Evolutionary conservation across 75 land plant species (phyloP).

Genomic region (Cupressus sempervirens): DNA sequence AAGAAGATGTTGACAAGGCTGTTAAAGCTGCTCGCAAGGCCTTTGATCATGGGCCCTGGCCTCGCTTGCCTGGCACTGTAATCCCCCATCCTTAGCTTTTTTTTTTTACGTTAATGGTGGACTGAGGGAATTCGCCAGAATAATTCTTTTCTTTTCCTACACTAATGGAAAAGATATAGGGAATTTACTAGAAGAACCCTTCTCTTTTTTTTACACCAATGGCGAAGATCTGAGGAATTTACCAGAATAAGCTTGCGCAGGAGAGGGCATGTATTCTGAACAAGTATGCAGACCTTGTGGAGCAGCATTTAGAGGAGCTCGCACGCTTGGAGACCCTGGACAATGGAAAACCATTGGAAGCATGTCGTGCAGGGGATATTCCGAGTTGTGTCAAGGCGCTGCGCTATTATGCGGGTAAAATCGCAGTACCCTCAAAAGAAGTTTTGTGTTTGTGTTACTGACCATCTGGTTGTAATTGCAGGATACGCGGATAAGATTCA

Average conservation of each 20-base stretch:
- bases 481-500: slow-evolving; percentile 75
- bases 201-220: too few relatives aligned
- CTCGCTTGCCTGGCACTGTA: slow-evolving; percentile 58
- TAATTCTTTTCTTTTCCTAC: too few relatives aligned
- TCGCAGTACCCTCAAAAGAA: background rate
- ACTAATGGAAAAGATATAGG: too few relatives aligned
- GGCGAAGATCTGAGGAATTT: too few relatives aligned
- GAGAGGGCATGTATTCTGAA: slow-evolving; percentile 49
- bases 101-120: background rate
- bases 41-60: slow-evolving; percentile 72
- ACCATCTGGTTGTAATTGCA: background rate
- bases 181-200: too few relatives aligned
- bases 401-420: slow-evolving; percentile 56
- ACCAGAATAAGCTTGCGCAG: slow-evolving; percentile 23
- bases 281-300: slow-evolving; percentile 72
- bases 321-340: slow-evolving; percentile 64
- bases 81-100: background rate
- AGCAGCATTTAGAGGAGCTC: slow-evolving; percentile 56
- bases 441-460: background rate
- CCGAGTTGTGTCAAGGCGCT: slow-evolving; percentile 26
- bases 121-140: too few relatives aligned
- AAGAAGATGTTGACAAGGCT: slow-evolving; percentile 22
- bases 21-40: slow-evolving; percentile 70
- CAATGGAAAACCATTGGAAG: slow-evolving; percentile 55
- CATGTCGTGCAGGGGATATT: slow-evolving; percentile 39